Base-by-base conservation (phyloP, 2,329 filamentous ascomycete genomes). In the Trichoderma koningii region DNA sequence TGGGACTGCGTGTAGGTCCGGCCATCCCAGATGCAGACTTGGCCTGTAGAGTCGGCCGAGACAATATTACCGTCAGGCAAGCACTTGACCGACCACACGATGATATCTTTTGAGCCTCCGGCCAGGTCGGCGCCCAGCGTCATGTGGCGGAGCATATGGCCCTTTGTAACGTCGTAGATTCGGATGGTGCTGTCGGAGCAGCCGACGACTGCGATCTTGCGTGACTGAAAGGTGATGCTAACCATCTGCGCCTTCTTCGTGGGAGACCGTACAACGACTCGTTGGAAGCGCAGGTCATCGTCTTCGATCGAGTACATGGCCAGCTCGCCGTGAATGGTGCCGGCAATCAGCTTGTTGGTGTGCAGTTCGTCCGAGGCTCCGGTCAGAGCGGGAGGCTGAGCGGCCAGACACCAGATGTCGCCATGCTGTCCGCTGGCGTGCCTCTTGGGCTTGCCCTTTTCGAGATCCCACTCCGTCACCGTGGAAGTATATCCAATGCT, bases 121-220 rank as follows among this genome's bases (percentile, higher is more conserved):
- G 82, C 81, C 12, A 92, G 83, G 42, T 94, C 92, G 63, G 89
- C 88, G 4, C 94, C 95, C 41, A 98, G 80, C 0, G 92, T 93
- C 83, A 99, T 95, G 69, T 87, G 91, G 52, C 92, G 85, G 66
- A 97, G 75, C 66, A 91, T 83, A 60, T 87, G 84, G 15, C 92
- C 91, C 73, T 87, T 94, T 57, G 90, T 84, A 70, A 92, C 89
- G 75, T 98, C 93, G 77, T 93, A 96, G 61, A 95, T 86, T 68
- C 94, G 89, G 69, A 99, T 95, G n/a, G 88, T 92, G 77, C 93
- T 93, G 79, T 99, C 94, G n/a, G 93, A 94, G 76, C 95, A 98
- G 23, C 95, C 95, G 42, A 94, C 93, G 48, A 97, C 87, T 66
- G 94, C 88, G 41, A 88, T 87, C 72, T 94, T 86, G 65, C 90